These are phyloP conservation scores for Paecilomyces formosus DNA, from an alignment of 2,329 filamentous ascomycete genomes.

Conservation along the genomic window DNA sequence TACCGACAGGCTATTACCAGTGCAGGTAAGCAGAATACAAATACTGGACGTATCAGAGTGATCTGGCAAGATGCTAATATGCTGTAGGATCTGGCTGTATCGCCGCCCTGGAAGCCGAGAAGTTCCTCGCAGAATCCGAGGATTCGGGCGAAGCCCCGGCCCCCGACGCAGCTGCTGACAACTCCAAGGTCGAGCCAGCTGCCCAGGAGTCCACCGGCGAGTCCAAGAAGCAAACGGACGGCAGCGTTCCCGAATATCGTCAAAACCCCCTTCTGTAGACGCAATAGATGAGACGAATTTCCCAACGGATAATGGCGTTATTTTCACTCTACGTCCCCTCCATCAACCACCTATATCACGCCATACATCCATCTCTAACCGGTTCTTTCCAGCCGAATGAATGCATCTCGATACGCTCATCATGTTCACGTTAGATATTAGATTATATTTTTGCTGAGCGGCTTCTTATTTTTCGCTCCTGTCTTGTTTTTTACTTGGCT, in stretches of 20 bases:
- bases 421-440: neutral
- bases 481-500: neutral
- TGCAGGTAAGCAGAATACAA: constrained; percentile 59
- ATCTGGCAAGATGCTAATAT: constrained; percentile 14
- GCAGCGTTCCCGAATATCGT: constrained; percentile 50
- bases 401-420: neutral
- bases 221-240: constrained; percentile 39
- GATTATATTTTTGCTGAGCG: neutral
- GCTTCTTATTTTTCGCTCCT: neutral
- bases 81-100: constrained; percentile 77
- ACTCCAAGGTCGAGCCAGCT: constrained; percentile 28
- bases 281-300: neutral
- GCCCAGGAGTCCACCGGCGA: constrained; percentile 24
- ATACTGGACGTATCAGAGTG: neutral
- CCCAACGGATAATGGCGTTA: neutral
- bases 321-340: neutral
- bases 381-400: neutral
- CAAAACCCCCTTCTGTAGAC: constrained; percentile 57
- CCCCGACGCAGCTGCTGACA: constrained; percentile 40
- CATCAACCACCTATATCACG: neutral
- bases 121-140: constrained; percentile 75
- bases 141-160: constrained; percentile 29
- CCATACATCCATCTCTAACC: neutral
- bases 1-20: constrained; percentile 98
- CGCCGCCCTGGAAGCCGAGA: constrained; percentile 92